These are phyloP conservation scores for Gardenia jasminoides DNA, from an alignment of 257 asterid genomes.

Conservation along the genomic window DNA sequence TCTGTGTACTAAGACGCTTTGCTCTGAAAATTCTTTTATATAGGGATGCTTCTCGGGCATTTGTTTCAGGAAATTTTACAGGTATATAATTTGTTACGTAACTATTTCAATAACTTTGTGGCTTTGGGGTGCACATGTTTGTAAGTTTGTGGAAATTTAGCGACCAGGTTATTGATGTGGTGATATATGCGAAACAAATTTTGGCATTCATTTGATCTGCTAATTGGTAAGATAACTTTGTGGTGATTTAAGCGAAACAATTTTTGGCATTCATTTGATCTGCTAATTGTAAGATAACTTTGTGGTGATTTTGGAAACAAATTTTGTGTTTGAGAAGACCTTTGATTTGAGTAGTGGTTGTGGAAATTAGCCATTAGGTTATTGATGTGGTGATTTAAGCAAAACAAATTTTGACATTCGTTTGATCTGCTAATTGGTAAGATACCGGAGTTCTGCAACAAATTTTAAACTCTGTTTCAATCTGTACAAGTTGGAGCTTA, in stretches of 20 bases:
- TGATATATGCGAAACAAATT: not conserved
- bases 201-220: too few relatives aligned
- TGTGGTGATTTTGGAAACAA: too few relatives aligned
- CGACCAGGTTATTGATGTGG: not conserved
- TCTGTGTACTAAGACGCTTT: not conserved
- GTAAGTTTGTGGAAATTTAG: not conserved
- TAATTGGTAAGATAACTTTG: too few relatives aligned
- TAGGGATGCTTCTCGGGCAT: conserved; percentile 98
- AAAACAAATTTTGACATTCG: not conserved
- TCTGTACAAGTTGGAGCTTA: not conserved
- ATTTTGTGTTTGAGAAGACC: too few relatives aligned
- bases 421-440: not conserved
- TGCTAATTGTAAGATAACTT: too few relatives aligned
- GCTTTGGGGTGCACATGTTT: not conserved
- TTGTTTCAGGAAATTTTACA: conserved; percentile 88
- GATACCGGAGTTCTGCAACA: not conserved
- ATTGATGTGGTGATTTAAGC: too few relatives aligned
- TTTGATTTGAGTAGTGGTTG: too few relatives aligned
- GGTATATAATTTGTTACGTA: conserved; percentile 35
- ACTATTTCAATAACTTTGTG: not conserved
- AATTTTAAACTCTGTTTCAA: not conserved
- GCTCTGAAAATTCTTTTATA: not conserved
- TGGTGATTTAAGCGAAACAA: too few relatives aligned
- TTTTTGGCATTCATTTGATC: too few relatives aligned
- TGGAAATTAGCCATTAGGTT: too few relatives aligned